A percentile compares a stretch with the other conserved stretches of the same genome.
phyloP scores from a whole-genome alignment of 225 moss, liverwort and hornwort genomes.

The Lunularia cruciata region DNA sequence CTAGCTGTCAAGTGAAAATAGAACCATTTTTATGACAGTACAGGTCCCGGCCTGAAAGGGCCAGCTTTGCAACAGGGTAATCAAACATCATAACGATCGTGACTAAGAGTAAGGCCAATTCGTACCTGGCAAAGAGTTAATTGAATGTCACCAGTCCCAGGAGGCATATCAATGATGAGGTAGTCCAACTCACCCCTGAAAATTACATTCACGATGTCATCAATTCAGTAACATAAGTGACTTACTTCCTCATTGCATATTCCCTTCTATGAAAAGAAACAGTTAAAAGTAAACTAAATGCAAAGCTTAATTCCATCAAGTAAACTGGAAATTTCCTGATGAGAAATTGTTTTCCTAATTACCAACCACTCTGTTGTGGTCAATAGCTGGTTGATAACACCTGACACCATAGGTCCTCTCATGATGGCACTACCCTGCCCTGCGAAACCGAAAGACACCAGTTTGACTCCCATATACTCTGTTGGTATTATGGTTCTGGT shows the following conservation, averaged over 20 bases:
- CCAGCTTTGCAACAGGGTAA: too few species aligned
- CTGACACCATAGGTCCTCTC: conserved; percentile 99
- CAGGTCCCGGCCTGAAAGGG: not conserved
- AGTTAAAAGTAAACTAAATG: too few species aligned
- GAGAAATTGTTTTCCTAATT: too few species aligned
- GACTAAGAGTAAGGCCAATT: not conserved
- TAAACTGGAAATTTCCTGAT: too few species aligned
- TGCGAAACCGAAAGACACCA: conserved; percentile 91
- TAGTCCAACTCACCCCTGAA: conserved; percentile 99
- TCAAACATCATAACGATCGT: not conserved
- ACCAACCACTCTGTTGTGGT: conserved; percentile 88
- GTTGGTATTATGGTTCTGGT: conserved; percentile 85
- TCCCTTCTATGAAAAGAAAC: too few species aligned
- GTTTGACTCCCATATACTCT: conserved; percentile 92
- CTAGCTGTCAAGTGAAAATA: too few species aligned
- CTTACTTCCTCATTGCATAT: too few species aligned
- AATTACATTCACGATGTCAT: not conserved
- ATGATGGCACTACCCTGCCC: conserved; percentile 98
- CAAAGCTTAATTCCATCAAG: too few species aligned
- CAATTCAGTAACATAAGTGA: too few species aligned
- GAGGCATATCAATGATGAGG: conserved; percentile 97
- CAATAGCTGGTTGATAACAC: conserved; percentile 86
- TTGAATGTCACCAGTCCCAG: conserved; percentile 96
- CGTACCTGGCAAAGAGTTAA: conserved; percentile 93
- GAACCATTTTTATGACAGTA: not conserved